phyloP scores from a whole-genome alignment of 495 filamentous ascomycete genomes.

The Entonaema liquescens region DNA sequence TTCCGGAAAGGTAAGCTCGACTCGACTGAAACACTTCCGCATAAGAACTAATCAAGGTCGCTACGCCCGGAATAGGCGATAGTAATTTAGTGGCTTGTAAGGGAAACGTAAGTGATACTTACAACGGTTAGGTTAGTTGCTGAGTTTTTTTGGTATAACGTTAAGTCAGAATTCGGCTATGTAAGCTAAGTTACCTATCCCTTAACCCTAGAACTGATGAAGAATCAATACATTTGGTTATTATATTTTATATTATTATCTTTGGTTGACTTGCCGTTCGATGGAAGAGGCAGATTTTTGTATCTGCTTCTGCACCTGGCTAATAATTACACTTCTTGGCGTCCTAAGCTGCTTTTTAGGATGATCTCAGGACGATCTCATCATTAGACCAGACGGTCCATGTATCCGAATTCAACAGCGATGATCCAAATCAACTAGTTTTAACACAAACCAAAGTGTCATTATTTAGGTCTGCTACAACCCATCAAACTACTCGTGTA shows the following conservation, averaged over 20 bases:
- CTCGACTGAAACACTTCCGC: conserved; percentile 7
- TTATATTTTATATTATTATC: background rate
- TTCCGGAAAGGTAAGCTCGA: conserved; percentile 1
- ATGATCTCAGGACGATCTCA: conserved; percentile 42
- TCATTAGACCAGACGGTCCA: conserved; percentile 30
- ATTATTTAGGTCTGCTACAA: background rate
- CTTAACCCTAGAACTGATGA: background rate
- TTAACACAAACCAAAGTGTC: conserved; percentile 6
- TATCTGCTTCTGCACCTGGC: conserved; percentile 4
- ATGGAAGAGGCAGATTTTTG: conserved; percentile 14
- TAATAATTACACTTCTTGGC: conserved; percentile 34
- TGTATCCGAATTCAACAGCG: conserved; percentile 24
- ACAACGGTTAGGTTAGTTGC: background rate
- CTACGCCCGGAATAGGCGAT: background rate
- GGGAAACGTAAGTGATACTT: background rate
- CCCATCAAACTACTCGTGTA: background rate
- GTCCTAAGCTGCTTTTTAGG: conserved; percentile 32
- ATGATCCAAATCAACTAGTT: conserved; percentile 43
- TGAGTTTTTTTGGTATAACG: background rate
- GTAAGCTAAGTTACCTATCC: no score
- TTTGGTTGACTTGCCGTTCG: background rate
- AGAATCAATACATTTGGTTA: background rate
- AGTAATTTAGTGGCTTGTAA: background rate
- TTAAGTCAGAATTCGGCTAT: no score
- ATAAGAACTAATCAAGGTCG: background rate